Conservation (phyloP, 2,329 filamentous ascomycete genomes). For the Curvularia sp. region DNA sequence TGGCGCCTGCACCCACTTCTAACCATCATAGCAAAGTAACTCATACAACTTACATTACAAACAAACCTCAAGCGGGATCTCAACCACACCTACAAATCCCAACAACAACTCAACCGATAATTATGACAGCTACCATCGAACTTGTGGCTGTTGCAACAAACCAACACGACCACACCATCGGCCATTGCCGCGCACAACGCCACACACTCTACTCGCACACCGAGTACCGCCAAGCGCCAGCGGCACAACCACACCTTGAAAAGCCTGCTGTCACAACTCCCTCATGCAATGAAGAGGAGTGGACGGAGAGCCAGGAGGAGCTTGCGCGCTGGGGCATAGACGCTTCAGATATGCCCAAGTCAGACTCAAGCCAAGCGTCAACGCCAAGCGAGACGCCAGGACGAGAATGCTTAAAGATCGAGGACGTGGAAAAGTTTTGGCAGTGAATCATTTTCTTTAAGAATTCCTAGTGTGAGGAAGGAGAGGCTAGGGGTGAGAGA, state of each 20-base stretch:
- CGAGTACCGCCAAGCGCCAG: not conserved
- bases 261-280: not conserved
- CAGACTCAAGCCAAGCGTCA: not conserved
- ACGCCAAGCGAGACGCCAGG: not conserved
- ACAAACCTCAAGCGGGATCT: not conserved
- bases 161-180: constrained; percentile 16
- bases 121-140: constrained; percentile 4
- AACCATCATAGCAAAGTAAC: not conserved
- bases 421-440: constrained; percentile 6
- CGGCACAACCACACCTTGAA: not conserved
- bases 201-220: constrained; percentile 14
- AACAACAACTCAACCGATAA: not conserved
- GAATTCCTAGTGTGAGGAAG: not conserved
- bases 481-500: not conserved
- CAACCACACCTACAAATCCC: not conserved
- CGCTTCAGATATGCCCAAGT: not conserved
- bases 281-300: constrained; percentile 8
- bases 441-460: not conserved
- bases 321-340: constrained; percentile 19
- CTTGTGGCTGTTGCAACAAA: constrained; percentile 10
- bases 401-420: not conserved
- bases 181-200: constrained; percentile 20
- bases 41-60: not conserved
- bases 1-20: not conserved
- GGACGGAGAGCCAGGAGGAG: constrained; percentile 15